Conservation (phyloP, 495 filamentous ascomycete genomes). For the Aspergillus steynii region DNA sequence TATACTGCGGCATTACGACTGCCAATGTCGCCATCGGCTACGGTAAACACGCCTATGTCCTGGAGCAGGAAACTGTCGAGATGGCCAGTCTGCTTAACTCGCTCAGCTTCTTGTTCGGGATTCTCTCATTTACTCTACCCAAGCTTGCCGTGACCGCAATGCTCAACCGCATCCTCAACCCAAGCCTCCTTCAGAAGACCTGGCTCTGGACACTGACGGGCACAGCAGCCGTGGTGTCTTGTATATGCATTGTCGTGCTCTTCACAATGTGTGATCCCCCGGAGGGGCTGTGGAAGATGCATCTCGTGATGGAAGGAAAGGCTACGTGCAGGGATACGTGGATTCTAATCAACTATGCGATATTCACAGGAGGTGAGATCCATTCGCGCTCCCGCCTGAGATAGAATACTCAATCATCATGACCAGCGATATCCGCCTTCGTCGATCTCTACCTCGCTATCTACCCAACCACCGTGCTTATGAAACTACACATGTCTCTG, state of each 20-base stretch:
- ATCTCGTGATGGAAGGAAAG: slow-evolving; percentile 22
- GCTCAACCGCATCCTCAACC: slow-evolving; percentile 39
- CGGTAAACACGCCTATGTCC: slow-evolving; percentile 16
- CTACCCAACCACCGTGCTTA: slow-evolving; percentile 47
- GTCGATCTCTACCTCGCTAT: slow-evolving; percentile 53
- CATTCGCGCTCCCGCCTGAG: neutral
- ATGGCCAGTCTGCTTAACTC: slow-evolving; percentile 31
- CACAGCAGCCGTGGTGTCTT: slow-evolving; percentile 14
- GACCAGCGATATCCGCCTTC: slow-evolving; percentile 34
- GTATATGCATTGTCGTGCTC: slow-evolving; percentile 30
- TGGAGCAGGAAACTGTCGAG: slow-evolving; percentile 11
- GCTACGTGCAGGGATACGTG: slow-evolving; percentile 33
- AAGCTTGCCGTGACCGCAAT: slow-evolving; percentile 43
- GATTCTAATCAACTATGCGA: slow-evolving; percentile 40
- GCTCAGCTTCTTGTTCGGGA: slow-evolving; percentile 37
- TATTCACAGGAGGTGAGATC: slow-evolving; percentile 30
- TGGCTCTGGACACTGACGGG: slow-evolving; percentile 35
- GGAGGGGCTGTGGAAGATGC: slow-evolving; percentile 40
- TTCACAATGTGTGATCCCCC: slow-evolving; percentile 45
- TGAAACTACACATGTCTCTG: slow-evolving; percentile 42
- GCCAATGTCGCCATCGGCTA: slow-evolving; percentile 29
- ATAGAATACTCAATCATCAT: neutral
- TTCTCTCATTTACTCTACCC: slow-evolving; percentile 42
- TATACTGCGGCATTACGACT: slow-evolving; percentile 27
- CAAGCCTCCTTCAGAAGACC: slow-evolving; percentile 22